These are phyloP conservation scores for Silybum marianum DNA, from an alignment of 129 eudicot genomes.

Conservation along the genomic window DNA sequence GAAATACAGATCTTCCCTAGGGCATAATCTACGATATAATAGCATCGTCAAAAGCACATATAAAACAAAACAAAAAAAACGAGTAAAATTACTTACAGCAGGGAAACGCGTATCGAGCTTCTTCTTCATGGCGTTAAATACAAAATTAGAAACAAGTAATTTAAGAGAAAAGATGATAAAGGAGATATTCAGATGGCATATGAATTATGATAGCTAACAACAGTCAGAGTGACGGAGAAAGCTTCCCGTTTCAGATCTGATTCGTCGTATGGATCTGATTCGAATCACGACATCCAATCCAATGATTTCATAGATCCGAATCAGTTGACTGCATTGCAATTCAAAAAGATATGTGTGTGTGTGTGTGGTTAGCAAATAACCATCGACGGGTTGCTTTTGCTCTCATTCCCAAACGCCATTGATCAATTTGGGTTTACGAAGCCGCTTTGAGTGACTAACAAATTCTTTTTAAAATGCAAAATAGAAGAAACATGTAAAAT, in stretches of 20 bases:
- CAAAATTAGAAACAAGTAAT: background rate
- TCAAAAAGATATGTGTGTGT: too few species aligned
- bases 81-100: constrained; percentile 43
- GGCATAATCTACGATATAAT: constrained; percentile 7
- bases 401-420: background rate
- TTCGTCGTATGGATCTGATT: background rate
- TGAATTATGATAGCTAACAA: background rate
- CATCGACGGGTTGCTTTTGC: background rate
- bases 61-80: background rate
- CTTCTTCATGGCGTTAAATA: constrained; percentile 48
- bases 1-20: constrained; percentile 2
- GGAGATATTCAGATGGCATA: background rate
- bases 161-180: background rate
- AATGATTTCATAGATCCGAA: constrained; percentile 3
- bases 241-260: constrained; percentile 13
- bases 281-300: background rate
- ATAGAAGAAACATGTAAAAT: too few species aligned
- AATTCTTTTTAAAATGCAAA: too few species aligned
- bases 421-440: background rate
- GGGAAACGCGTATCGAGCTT: constrained; percentile 78
- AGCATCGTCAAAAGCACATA: background rate
- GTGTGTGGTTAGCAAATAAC: background rate
- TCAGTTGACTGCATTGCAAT: background rate
- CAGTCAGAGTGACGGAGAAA: background rate
- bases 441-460: background rate